A percentile compares a stretch with the other conserved stretches of the same genome.
Evolutionary conservation across 2,329 filamentous ascomycete species (phyloP).

Genomic region (Xylaria multiplex): DNA sequence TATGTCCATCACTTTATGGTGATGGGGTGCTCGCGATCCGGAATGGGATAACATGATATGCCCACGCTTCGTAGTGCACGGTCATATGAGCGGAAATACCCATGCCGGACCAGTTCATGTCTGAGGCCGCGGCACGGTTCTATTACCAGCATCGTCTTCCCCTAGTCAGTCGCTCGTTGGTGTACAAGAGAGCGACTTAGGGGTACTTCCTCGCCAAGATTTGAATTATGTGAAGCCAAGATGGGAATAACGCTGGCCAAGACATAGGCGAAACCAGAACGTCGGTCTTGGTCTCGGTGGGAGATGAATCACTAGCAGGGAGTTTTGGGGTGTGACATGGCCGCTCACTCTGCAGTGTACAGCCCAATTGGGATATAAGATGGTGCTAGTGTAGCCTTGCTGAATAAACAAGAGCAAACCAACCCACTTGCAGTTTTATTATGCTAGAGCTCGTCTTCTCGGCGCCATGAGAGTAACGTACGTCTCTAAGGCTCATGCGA

Average conservation of each 20-base stretch:
- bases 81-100: neutral
- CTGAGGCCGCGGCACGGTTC: neutral
- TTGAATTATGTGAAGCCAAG: constrained; percentile 18
- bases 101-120: neutral
- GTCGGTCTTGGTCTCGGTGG: constrained; percentile 17
- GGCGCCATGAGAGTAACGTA: constrained; percentile 4
- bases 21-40: neutral
- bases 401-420: neutral
- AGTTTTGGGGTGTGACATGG: neutral
- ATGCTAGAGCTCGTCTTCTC: constrained; percentile 2
- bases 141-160: neutral
- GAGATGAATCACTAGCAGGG: constrained; percentile 6
- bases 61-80: neutral
- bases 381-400: neutral
- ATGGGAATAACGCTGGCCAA: constrained; percentile 5
- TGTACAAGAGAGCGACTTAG: constrained; percentile 27
- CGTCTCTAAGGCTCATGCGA: constrained; percentile 5
- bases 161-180: neutral
- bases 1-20: constrained; percentile 5
- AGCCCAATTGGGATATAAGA: neutral
- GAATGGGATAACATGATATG: neutral
- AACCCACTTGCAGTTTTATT: neutral
- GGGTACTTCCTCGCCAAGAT: constrained; percentile 25
- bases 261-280: constrained; percentile 8
- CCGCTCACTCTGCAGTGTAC: neutral